phyloP scores from a whole-genome alignment of 495 filamentous ascomycete genomes.

The Xylaria sp. region DNA sequence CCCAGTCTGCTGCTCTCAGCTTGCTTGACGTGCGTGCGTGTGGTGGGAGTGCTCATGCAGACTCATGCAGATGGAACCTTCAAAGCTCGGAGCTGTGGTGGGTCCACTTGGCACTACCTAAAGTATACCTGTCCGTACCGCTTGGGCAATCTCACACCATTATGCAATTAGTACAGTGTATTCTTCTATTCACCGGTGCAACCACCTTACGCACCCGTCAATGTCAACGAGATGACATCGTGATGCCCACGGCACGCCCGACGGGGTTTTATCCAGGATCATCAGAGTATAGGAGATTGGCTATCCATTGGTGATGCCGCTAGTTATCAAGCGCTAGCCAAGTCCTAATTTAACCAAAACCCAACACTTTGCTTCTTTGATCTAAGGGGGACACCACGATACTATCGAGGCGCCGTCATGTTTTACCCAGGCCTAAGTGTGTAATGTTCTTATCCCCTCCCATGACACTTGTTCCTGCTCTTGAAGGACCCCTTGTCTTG shows the following conservation, averaged over 20 bases:
- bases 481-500: background rate
- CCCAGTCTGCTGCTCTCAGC: background rate
- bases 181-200: background rate
- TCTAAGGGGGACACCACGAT: slow-evolving; percentile 7
- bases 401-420: background rate
- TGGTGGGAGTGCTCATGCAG: background rate
- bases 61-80: background rate
- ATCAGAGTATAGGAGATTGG: slow-evolving; percentile 12
- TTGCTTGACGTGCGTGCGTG: slow-evolving; percentile 5
- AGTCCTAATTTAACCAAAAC: slow-evolving; percentile 20
- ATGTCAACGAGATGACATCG: background rate
- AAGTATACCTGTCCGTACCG: too few species aligned
- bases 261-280: slow-evolving; percentile 3
- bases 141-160: background rate
- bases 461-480: too few species aligned
- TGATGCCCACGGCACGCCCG: too few species aligned
- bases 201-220: too few species aligned
- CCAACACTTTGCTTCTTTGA: background rate
- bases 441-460: too few species aligned
- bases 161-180: slow-evolving; percentile 19
- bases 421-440: background rate
- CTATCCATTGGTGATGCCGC: slow-evolving; percentile 2
- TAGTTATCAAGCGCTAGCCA: slow-evolving; percentile 13
- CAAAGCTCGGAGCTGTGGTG: slow-evolving; percentile 12
- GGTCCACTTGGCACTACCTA: too few species aligned